These are phyloP conservation scores for Trichoderma atrobrunneum DNA, from an alignment of 2,329 filamentous ascomycete genomes.

Conservation along the genomic window DNA sequence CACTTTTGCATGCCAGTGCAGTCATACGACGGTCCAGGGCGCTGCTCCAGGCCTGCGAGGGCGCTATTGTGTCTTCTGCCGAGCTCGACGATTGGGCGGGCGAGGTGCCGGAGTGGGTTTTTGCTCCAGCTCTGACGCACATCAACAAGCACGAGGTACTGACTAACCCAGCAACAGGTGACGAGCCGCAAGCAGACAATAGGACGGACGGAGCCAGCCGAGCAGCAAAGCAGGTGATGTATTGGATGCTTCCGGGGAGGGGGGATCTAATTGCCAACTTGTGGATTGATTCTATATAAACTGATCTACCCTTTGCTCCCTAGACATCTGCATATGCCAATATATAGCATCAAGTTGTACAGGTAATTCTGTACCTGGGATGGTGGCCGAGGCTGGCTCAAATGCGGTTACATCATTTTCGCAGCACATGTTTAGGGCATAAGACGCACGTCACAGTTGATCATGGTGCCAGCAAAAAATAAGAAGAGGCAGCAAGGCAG, in stretches of 20 bases:
- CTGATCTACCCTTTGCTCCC: not conserved
- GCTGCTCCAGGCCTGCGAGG: not conserved
- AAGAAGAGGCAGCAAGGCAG: not conserved
- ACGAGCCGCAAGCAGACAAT: not conserved
- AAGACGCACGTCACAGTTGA: constrained; percentile 3
- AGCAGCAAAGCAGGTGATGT: not conserved
- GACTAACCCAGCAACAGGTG: not conserved
- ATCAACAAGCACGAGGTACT: not conserved
- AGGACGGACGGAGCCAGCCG: not conserved
- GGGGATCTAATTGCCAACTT: not conserved
- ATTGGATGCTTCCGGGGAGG: not conserved
- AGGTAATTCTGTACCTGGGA: not conserved
- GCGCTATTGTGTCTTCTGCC: constrained; percentile 8
- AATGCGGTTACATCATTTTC: constrained; percentile 1
- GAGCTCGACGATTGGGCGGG: constrained; percentile 10
- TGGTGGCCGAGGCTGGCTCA: not conserved
- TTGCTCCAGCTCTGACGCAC: constrained; percentile 7
- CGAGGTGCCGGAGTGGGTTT: constrained; percentile 6
- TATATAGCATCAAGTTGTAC: not conserved
- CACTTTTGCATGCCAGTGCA: constrained; percentile 11
- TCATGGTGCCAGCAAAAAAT: not conserved
- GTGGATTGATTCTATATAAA: not conserved
- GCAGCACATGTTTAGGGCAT: constrained; percentile 10
- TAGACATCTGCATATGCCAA: not conserved
- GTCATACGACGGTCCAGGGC: not conserved